These are phyloP conservation scores for Nicotiana sylvestris DNA, from an alignment of 257 asterid species.

Conservation along the genomic window DNA sequence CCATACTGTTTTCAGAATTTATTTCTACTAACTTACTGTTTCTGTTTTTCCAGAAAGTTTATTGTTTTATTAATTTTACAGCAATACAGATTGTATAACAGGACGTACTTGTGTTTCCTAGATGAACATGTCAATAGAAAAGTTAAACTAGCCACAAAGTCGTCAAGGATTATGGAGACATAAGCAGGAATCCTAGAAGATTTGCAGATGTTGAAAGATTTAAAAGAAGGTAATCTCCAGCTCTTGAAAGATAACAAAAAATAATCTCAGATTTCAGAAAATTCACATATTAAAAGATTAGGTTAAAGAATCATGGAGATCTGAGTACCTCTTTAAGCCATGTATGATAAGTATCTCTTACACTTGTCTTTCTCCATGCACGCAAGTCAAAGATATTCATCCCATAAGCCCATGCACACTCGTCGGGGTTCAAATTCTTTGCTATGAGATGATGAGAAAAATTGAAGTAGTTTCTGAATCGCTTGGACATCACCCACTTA, in stretches of 20 bases:
- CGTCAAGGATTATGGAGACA: background rate
- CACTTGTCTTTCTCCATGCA: constrained; percentile 26
- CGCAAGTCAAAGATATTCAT: constrained; percentile 32
- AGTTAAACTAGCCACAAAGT: background rate
- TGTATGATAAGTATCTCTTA: constrained; percentile 27
- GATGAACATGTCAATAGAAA: background rate
- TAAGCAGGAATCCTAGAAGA: background rate
- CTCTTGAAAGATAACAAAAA: background rate
- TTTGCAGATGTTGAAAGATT: background rate
- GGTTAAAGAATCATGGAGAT: background rate
- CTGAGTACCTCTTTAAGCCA: constrained; percentile 30
- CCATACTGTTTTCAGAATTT: too few species aligned
- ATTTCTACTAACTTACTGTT: too few species aligned
- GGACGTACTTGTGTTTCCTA: background rate
- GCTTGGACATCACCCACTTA: constrained; percentile 27
- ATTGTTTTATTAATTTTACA: too few species aligned
- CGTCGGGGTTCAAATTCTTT: constrained; percentile 22
- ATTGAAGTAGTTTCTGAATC: constrained; percentile 29
- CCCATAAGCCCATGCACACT: constrained; percentile 39
- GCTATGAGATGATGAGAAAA: constrained; percentile 33
- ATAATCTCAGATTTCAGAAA: background rate
- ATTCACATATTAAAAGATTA: background rate
- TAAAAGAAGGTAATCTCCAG: background rate
- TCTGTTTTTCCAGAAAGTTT: too few species aligned
- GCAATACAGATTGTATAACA: background rate